Base-by-base conservation (phyloP, 345 rosid genomes). In the Laguncularia racemosa region DNA sequence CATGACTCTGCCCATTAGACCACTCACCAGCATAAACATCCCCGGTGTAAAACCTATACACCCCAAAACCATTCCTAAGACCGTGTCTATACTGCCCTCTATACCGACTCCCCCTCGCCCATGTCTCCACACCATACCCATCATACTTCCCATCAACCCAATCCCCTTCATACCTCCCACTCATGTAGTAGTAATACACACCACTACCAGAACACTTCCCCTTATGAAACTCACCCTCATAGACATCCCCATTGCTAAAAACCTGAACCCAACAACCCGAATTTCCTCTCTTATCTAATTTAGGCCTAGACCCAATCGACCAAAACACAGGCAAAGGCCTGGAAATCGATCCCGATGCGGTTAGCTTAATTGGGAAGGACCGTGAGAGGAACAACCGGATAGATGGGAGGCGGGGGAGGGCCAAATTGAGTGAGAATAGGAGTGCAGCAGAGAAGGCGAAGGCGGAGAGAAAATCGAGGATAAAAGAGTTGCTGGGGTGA, bases 1-100 rank as follows among this genome's bases (percentile, higher is more conserved):
- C 99, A 56, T 93, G 99, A 59, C 96, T 84, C 81, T 89, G 99
- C 6, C 97, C 99, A 61, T 76, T 89, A 40, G 95, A 89, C 99
- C 99, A 93, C 68, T 89, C 95, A 2, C 98, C 98, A 10, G 91
- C 87, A 70, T 86, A 92, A 66, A 89, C 86, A 68, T 92, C 96
- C 13, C 99, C 98, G 0, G 98, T 86, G 57, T 92, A 89, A 64
- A 93, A 93, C 63, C 96, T 79, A 48, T 93, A 93, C 40, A 79
- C 89, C 7, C 96, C 97, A 52, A 73, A 86, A 4, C 95, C 99
- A 62, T 92, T 88, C 72, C 97, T 73, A 59, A 89, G 82, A 0
- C 99, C 99, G 66, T 89, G 89, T 63, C 81, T 60, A 54, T 89
- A 92, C 58, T 89, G 97, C 20, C 98, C 98, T 28, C 91, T 72